Evolutionary conservation across 164 flowering plant species (phyloP).

Genomic region (Aristolochia californica): DNA sequence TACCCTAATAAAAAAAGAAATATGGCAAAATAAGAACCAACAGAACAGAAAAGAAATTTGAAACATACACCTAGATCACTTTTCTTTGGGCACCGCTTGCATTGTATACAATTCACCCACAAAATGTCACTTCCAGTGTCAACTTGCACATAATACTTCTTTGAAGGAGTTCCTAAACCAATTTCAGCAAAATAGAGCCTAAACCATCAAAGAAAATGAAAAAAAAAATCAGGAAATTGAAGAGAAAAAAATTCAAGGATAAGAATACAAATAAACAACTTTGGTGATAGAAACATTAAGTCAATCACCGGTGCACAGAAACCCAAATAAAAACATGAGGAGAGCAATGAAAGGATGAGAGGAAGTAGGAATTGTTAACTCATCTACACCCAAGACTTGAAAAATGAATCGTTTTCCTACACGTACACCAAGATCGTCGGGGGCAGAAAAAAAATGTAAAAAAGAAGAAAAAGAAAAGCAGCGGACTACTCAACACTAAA

Average conservation of each 20-base stretch:
- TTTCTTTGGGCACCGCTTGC: conserved; percentile 66
- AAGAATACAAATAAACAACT: background rate
- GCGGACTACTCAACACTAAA: background rate
- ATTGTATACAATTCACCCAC: conserved; percentile 88
- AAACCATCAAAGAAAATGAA: conserved; percentile 1
- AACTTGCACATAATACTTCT: conserved; percentile 73
- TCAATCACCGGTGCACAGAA: background rate
- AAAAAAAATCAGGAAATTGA: background rate
- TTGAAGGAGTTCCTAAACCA: conserved; percentile 76
- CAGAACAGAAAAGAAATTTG: background rate
- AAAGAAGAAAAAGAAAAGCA: background rate
- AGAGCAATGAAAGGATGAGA: background rate
- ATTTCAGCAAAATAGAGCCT: conserved; percentile 86
- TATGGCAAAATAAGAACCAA: background rate
- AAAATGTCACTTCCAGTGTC: conserved; percentile 88
- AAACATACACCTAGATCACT: conserved; percentile 69
- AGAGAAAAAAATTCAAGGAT: too few relatives aligned
- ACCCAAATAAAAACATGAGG: background rate
- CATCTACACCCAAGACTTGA: too few relatives aligned
- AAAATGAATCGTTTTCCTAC: background rate
- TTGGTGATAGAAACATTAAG: background rate
- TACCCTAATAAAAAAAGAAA: background rate
- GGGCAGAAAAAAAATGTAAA: background rate
- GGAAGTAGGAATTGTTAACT: too few relatives aligned
- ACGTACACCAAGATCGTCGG: background rate